Evolutionary conservation across 139 green algal species (phyloP), one percentile per base, ranked within the genome.

Genomic region (Penium margaritaceum): DNA sequence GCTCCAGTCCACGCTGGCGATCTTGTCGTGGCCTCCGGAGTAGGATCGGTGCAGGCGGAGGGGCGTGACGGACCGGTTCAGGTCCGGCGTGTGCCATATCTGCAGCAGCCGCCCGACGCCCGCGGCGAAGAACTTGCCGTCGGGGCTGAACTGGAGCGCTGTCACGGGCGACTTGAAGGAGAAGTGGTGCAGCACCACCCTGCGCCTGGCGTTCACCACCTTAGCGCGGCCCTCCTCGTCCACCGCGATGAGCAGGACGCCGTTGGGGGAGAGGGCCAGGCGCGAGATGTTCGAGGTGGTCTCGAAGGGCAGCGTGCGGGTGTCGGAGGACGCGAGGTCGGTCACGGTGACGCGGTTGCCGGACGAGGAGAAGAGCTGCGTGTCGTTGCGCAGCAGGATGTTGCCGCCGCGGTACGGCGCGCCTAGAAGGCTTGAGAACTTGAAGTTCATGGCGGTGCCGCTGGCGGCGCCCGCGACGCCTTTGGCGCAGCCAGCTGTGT

Each of bases 381-480:
- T 85, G 44, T 88, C 86, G 19, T 80, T 87, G 12, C 87, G 72
- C 1, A 97, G 81, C 0, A 95, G 37, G 2, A 97, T 47, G 78
- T 90, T 96, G 33, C 92, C 93, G 19, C 93, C 93, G 5, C 93
- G 68, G 64, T 97, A 98, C 3, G 93, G 93, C 7, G 91, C 92
- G 0, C 93, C 93, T 24, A 98, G 74, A 34, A 98, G 54, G 68
- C 92, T 95, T 0, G 47, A 72, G 55, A 98, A 96, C 35, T 61
- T 19, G 72, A 66, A 79, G 41, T 79, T 64, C 72, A 79, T 79
- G 24, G 14, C 39, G 64, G 41, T 27, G 34, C n/a, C n/a, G n/a
- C n/a, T n/a, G n/a, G n/a, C n/a, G n/a, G n/a, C n/a, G n/a, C n/a
- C n/a, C n/a, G n/a, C n/a, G n/a, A n/a, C n/a, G n/a, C n/a, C n/a